Base-by-base conservation (phyloP, 441 rosid species). In the Erodium moschatum region DNA sequence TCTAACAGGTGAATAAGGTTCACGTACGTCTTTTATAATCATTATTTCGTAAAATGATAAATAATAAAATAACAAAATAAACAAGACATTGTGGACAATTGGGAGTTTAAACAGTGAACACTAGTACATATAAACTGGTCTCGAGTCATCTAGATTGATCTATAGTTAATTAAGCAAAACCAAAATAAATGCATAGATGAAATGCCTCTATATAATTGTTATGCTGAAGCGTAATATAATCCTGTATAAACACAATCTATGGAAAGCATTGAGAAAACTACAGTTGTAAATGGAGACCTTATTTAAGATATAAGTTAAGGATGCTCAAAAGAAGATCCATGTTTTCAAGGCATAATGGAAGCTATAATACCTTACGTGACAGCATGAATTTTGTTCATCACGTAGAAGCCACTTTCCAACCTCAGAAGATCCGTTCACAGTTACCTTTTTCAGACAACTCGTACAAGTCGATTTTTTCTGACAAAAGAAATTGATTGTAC, bases 361-460 rank as follows among this genome's bases (percentile, higher is more conserved):
- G 61, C 16, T 58, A 18, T 65, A 67, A 75, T 71, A 88, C 97
- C 78, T 77, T 52, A 79, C 64, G 63, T 0, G 38, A 68, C 64
- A 74, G 20, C 68, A 67, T 70, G 68, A 54, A 24, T 52, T 48
- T 66, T 61, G 66, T 63, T 63, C 54, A 73, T 69, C 67, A 48
- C 15, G 68, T 72, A 88, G 77, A 74, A 70, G 70, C 95, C 89
- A 87, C 33, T 73, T 74, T 67, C 72, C 87, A 33, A 76, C 79
- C 65, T 74, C 68, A 2, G 68, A 64, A 66, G 85, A 84, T 69
- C 85, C 84, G 54, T 60, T 66, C 64, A 88, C 91, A 42, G n/a
- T 6, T 35, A 90, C 69, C 38, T n/a, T 76, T 74, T 76, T 81
- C 50, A 70, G 73, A 72, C 68, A 81, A 65, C 73, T 74, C 71